Evolutionary conservation across 148 eudicot genomes (phyloP), one percentile per base, ranked within the genome.

Genomic region (Cornus kousa): DNA sequence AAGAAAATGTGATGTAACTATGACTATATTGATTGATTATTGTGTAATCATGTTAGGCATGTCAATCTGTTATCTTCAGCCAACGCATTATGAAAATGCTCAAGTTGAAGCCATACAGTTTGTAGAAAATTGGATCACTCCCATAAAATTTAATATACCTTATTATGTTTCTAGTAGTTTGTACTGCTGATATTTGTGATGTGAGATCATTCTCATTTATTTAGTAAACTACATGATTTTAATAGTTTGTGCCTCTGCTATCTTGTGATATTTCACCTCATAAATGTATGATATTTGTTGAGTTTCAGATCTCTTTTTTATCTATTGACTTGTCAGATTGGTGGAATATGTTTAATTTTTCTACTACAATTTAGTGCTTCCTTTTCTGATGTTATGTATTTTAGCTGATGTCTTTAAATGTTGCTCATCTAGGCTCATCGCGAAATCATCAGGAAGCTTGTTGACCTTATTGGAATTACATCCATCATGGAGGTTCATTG

Each of bases 401-500:
- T 73, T 35, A 17, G 48, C 68, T 73, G 12, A 71, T 76, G 39
- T 75, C 77, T 72, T 71, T 17, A 71, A 64, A 31, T 84, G 83
- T 70, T 62, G 74, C 67, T 75, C 59, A 22, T 79, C 1, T 82
- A 95, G 98, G 88, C 86, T 78, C 96, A 91, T 83, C 89, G 85
- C 80, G 94, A 93, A 74, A 90, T 95, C 62, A 83, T 95, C 74
- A 79, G 74, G 81, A 88, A 84, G 89, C 91, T 95, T 82, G 93
- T 93, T 90, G 98, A 91, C 81, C 89, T 93, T 73, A 93, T 95
- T 85, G 97, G 97, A 59, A 95, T 89, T 81, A 95, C 98, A 55
- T 95, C 98, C 83, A 93, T 95, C 68, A 95, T 95, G 98, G 98
- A 95, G 98, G 98, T 95, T 80, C 77, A 89, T 73, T 81, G 31